Evolutionary conservation across 805 yeast genomes (phyloP).

Genomic region (Starmerella sirachaensis): DNA sequence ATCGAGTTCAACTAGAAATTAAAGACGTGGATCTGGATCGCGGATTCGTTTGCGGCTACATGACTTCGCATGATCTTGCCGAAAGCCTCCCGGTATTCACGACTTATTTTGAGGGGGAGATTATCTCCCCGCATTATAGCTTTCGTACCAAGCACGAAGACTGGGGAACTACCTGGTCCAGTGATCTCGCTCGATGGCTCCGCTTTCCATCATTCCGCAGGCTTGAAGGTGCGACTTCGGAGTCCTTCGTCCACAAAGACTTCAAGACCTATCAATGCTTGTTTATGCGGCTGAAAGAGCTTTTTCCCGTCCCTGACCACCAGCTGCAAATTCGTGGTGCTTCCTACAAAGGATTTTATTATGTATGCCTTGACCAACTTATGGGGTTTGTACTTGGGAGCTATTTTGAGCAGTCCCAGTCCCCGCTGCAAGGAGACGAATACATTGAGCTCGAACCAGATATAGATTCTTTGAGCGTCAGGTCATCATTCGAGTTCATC

Average conservation of each 20-base stretch:
- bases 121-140: slow-evolving; percentile 2
- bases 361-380: slow-evolving; percentile 2
- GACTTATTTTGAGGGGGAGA: slow-evolving; percentile 7
- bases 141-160: slow-evolving; percentile 4
- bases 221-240: not conserved
- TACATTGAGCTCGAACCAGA: slow-evolving; percentile 1
- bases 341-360: slow-evolving; percentile 5
- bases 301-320: slow-evolving; percentile 4
- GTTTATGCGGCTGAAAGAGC: slow-evolving; percentile 6
- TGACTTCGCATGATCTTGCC: slow-evolving; percentile 3
- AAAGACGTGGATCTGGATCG: slow-evolving; percentile 4
- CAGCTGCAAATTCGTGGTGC: slow-evolving; percentile 1
- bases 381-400: not conserved
- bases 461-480: not conserved
- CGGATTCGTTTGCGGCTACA: slow-evolving; percentile 2
- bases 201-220: slow-evolving; percentile 1
- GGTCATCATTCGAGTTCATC: slow-evolving; percentile 3
- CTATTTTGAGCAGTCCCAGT: slow-evolving; percentile 4
- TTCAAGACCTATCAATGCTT: not conserved
- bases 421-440: slow-evolving; percentile 2
- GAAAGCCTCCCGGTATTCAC: slow-evolving; percentile 5
- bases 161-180: slow-evolving; percentile 4
- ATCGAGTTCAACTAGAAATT: slow-evolving; percentile 2
- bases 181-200: slow-evolving; percentile 1
- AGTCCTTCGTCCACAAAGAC: not conserved